phyloP scores from a whole-genome alignment of 129 eudicot genomes.

The Centaurea solstitialis region DNA sequence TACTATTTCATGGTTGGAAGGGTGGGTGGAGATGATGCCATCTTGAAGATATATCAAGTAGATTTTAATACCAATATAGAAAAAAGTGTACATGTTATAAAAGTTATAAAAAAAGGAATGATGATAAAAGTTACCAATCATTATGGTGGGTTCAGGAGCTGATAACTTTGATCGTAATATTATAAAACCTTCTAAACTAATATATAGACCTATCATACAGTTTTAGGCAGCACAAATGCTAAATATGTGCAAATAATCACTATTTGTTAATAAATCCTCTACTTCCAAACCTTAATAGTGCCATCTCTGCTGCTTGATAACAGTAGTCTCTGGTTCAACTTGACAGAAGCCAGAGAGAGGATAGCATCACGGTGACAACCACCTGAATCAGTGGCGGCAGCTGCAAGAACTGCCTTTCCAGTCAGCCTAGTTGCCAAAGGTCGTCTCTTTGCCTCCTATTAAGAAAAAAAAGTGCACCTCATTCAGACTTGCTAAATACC shows the following conservation, averaged over 20 bases:
- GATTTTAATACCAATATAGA: background rate
- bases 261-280: slow-evolving; percentile 23
- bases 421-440: slow-evolving; percentile 68
- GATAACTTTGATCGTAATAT: slow-evolving; percentile 8
- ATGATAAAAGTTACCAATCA: background rate
- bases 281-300: slow-evolving; percentile 98
- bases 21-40: background rate
- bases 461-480: slow-evolving; percentile 13
- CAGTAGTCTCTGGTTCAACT: slow-evolving; percentile 87
- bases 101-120: slow-evolving; percentile 11
- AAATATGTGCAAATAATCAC: slow-evolving; percentile 47
- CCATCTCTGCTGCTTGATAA: slow-evolving; percentile 98
- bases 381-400: slow-evolving; percentile 92
- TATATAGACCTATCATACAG: slow-evolving; percentile 27
- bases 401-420: slow-evolving; percentile 77
- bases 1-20: background rate
- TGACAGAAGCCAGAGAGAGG: slow-evolving; percentile 86
- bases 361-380: slow-evolving; percentile 96
- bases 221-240: slow-evolving; percentile 19
- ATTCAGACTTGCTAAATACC: slow-evolving; percentile 6
- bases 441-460: slow-evolving; percentile 78
- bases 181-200: slow-evolving; percentile 3
- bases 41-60: background rate
- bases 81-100: slow-evolving; percentile 22
- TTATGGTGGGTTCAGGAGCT: slow-evolving; percentile 17